Evolutionary conservation across 495 filamentous ascomycete genomes (phyloP), one percentile per base, ranked within the genome.

Genomic region (Poronia punctata): DNA sequence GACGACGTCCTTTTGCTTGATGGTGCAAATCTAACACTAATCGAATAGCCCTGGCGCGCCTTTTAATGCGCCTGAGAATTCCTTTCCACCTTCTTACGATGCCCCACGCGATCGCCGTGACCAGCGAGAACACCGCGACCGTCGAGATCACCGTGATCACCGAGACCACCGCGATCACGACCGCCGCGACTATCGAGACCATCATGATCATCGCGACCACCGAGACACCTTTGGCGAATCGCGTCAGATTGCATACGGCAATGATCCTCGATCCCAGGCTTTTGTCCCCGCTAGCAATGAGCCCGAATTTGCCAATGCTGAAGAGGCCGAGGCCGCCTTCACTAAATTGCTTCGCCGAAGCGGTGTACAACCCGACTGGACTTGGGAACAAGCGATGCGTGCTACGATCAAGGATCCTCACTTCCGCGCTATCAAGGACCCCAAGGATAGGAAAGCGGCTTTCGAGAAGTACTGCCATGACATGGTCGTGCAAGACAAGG

Each of bases 401-500:
- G 78, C 76, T 11, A 84, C 83, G n/a, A 86, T 95, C 54, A 90
- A 86, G 59, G 92, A 99, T 47, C 82, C 88, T 21, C 88, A 96
- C 50, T 97, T 92, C 56, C 84, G 90, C 36, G 83, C 92, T 8
- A 74, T 99, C 45, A 93, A 90, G 56, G 90, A 97, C 53, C 92
- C 93, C 3, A 86, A 80, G 60, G 88, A 96, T 56, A 80, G 92
- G 49, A 90, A 89, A 65, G 71, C 80, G 45, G 88, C 88, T 15
- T 97, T 95, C 64, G 86, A 95, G 71, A 96, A 96, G 70, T 97
- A 89, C 67, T 85, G 83, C 56, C 72, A 84, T 50, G 87, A 97
- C 63, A 79, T 94, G 62, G 79, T 89, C 50, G 71, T 84, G 52
- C 86, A 96, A 63, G 92, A 97, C 67, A 93, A 92, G 67, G 88